Evolutionary conservation across 257 asterid species (phyloP), one percentile per base, ranked within the genome.

Genomic region (Scutellaria barbata): DNA sequence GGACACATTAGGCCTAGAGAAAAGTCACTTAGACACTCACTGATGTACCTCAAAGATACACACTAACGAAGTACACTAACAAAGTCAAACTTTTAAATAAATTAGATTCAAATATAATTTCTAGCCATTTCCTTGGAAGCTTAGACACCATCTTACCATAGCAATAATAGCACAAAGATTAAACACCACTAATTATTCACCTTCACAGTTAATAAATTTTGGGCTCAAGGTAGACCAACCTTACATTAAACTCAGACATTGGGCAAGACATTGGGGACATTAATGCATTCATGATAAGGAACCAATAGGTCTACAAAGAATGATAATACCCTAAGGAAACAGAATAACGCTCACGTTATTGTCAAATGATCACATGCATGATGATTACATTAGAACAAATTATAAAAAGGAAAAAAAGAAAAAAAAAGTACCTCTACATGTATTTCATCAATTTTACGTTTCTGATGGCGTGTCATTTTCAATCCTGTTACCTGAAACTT

Each of bases 391-490:
- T 12, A 68, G n/a, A 10, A 43, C 9, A 8, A 43, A 10, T 30
- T 55, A 10, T 56, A 61, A 45, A 67, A 53, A 48, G 10, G 17
- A 22, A 46, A 55, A 43, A 59, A 71, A 47, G 37, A 22, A 46
- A 55, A 43, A 59, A 71, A 47, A 30, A 52, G 52, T 81, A 94
- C 96, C 99, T 94, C 99, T 17, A 91, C 91, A 75, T 94, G 99
- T 42, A 95, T 94, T 83, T 94, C 99, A 48, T 94, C 99, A 67
- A 94, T 94, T 87, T 94, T 94, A 53, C 99, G 97, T 58, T 91
- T 94, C 75, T 94, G 99, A 80, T 94, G 99, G 12, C 97, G 89
- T 1, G 99, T 94, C 99, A 94, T 94, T 83, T 94, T 91, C 92
- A 94, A 84, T 89, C 95, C 90, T 45, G 99, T 91, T 69, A 89